Base-by-base conservation (phyloP, 2,329 filamentous ascomycete genomes). In the Huntiella abstrusa region DNA sequence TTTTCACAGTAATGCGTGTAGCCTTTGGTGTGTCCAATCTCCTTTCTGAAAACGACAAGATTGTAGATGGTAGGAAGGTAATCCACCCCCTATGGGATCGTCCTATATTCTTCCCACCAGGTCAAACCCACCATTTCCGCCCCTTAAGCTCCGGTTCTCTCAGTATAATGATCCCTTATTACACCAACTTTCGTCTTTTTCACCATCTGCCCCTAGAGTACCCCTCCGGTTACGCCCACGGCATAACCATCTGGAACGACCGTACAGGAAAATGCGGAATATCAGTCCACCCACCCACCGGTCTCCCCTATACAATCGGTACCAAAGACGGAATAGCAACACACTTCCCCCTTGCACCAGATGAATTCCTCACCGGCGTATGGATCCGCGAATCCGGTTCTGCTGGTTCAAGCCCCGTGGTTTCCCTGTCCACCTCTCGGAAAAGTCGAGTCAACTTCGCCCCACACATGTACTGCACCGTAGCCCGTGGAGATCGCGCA, bases 111-210 rank as follows among this genome's bases (percentile, higher is more conserved):
- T 49, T 46, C 8, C 34, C 44, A 4, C 40, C 33, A 4, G 39
- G 22, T 19, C 47, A 49, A 16, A 39, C 45, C 19, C 47, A 49
- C 16, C 33, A 34, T 4, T 49, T 49, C 40, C 43, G 47, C 5
- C 47, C 47, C 5, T 33, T 49, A 10, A 44, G 43, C 16, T 40
- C 36, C 22, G 43, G 43, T 7, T 46, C 47, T 10, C 39, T 49
- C 6, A 46, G 43, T 19, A 41, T 49, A n/a, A 49, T 49, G 47
- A 46, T 49, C 5, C 47, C 47, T 4, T 49, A 49, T 39, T 49
- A 49, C 28, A 33, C 38, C 22, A 49, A 49, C 43, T 49, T 43
- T 39, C 43, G 47, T 28, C 28, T 41, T 17, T 49, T 49, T 4
- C 43, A 46, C 39, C 45, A 43, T 28, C 43, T 49, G 2, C 47